Evolutionary conservation across 1,284 basidiomycete species (phyloP), one percentile per base, ranked within the genome.

Genomic region (Ustilago loliicola): DNA sequence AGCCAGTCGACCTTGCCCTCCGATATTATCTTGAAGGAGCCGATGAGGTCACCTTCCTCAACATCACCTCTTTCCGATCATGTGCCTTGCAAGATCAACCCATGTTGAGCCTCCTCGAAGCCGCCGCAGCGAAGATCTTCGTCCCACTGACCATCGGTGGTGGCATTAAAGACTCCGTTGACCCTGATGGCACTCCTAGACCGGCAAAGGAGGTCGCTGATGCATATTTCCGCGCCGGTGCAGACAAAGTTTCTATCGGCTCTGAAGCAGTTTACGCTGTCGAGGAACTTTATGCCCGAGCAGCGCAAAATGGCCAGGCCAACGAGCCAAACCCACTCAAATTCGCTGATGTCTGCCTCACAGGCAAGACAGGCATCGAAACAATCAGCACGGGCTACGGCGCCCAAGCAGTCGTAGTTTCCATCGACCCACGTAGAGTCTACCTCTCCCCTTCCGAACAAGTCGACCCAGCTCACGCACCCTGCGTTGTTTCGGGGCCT

Each of bases 101-200:
- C 0, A 99, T 99, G 97, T 91, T 99, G 62, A 92, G 94, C 51
- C 93, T 99, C 80, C 94, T 99, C 58, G 92, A 93, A 63, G 91
- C 92, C 0, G 93, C 96, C 0, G 96, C 97, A 0, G 91, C 94
- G 86, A 91, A 91, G 58, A 91, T 98, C 57, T 99, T 97, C 86
- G 95, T 99, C 2, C 97, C 97, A n/a, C 90, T 99, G 59, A 99
- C 97, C 21, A 96, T 99, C 79, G 97, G 97, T 36, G 97, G 97
- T 38, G 97, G 97, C 0, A 99, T 99, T 89, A 96, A 95, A 87
- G 96, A 98, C 87, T 93, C 92, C 11, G 89, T 94, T 79, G 97
- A 99, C 85, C 97, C 97, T 0, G 96, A 99, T 86, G 96, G 96
- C 38, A 97, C 95, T 5, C 88, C 88, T 56, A 92, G 91, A 70